Conservation (phyloP, 208 protist genomes). For the Tritrichomonas musculus region DNA sequence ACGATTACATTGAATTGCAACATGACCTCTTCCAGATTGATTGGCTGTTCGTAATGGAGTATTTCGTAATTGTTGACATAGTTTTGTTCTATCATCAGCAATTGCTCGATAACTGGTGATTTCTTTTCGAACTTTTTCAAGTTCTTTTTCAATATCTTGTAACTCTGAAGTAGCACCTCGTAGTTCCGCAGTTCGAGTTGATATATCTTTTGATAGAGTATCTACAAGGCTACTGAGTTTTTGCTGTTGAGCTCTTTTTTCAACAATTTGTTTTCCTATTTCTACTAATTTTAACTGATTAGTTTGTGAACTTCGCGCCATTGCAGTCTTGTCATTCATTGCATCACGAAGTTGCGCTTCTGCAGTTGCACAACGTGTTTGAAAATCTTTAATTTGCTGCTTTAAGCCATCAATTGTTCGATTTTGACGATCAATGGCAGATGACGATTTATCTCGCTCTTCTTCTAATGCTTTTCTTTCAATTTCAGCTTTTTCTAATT, state of each 20-base stretch:
- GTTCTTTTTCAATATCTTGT: conserved; percentile 18
- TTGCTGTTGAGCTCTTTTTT: background rate
- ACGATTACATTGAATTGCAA: background rate
- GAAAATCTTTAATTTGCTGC: background rate
- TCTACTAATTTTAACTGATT: background rate
- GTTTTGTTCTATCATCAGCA: background rate
- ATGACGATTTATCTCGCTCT: background rate
- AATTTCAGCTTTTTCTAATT: background rate
- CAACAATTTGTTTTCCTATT: background rate
- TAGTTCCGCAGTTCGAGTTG: background rate
- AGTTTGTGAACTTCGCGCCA: background rate
- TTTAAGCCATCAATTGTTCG: background rate
- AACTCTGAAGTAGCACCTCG: background rate
- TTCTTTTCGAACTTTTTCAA: background rate
- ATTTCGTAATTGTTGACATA: background rate
- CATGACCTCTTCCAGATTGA: too few species aligned
- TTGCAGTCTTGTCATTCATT: background rate
- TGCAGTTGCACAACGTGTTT: background rate
- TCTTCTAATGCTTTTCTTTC: background rate
- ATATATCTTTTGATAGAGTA: conserved; percentile 24
- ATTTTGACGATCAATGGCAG: background rate
- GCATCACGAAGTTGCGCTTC: background rate
- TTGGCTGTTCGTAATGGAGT: background rate
- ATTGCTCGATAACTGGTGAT: background rate
- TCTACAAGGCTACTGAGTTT: background rate